phyloP scores from a whole-genome alignment of 2,329 filamentous ascomycete genomes.

The Colletotrichum camelliae region DNA sequence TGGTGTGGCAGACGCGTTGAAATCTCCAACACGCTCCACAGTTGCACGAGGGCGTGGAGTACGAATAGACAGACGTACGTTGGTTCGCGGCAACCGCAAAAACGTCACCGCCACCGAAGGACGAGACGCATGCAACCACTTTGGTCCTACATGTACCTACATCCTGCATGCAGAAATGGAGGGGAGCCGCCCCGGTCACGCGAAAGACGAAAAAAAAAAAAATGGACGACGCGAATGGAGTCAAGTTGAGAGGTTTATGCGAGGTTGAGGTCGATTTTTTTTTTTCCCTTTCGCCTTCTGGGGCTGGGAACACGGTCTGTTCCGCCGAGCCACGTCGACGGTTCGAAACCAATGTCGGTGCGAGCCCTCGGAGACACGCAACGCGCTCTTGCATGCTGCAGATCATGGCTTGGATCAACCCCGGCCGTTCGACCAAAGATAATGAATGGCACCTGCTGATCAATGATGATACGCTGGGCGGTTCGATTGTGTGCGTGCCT shows the following conservation, averaged over 20 bases:
- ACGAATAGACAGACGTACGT: not conserved
- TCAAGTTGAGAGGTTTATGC: slow-evolving; percentile 3
- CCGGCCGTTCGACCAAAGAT: not conserved
- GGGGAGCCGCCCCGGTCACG: not conserved
- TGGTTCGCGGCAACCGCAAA: not conserved
- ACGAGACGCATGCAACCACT: slow-evolving; percentile 17
- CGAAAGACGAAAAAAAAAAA: not conserved
- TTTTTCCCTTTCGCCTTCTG: not conserved
- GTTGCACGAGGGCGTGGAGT: not conserved
- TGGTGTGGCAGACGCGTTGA: not conserved
- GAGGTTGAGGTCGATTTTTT: not conserved
- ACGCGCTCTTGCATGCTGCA: not conserved
- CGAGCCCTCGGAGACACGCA: not conserved
- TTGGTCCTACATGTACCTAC: not conserved
- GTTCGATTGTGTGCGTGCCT: not conserved
- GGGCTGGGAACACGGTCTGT: not conserved
- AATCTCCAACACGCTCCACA: slow-evolving; percentile 5
- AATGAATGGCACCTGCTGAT: not conserved
- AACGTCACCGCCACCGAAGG: not conserved
- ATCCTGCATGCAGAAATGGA: slow-evolving; percentile 2
- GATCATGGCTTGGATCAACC: not conserved
- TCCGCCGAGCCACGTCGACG: not conserved
- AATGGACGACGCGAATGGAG: not conserved
- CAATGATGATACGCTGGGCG: not conserved
- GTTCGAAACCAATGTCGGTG: not conserved